These are phyloP conservation scores for Eimeria necatrix DNA, from an alignment of 169 alveolate species.

Conservation along the genomic window DNA sequence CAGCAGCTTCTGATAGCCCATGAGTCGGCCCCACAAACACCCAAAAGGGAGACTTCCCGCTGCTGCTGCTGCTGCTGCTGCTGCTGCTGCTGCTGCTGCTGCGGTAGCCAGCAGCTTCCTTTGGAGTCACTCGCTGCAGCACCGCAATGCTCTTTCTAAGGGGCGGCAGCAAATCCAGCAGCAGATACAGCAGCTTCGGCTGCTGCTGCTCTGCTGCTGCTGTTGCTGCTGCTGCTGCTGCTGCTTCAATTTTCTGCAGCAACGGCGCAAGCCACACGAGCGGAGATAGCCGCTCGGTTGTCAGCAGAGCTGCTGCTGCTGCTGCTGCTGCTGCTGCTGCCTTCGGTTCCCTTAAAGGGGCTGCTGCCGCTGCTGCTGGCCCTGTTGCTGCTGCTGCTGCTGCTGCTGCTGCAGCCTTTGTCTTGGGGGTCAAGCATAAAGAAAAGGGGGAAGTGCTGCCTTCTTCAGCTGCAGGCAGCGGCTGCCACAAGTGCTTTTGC, in stretches of 20 bases:
- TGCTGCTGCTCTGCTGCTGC: not conserved
- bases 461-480: not conserved
- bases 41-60: constrained; percentile 45
- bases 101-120: constrained; percentile 1
- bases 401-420: not conserved
- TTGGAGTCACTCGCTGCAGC: constrained; percentile 28
- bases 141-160: not conserved
- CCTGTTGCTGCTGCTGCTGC: not conserved
- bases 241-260: not conserved
- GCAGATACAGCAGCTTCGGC: constrained; percentile 18
- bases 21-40: constrained; percentile 55
- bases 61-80: constrained; percentile 68
- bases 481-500: not conserved
- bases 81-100: constrained; percentile 68
- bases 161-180: constrained; percentile 33
- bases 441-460: not conserved
- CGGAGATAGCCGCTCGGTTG: not conserved
- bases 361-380: constrained; percentile 30
- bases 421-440: not conserved
- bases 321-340: not conserved
- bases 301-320: not conserved
- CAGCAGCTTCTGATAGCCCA: constrained; percentile 54
- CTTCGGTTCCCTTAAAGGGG: not conserved
- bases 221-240: not conserved
- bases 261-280: not conserved